Evolutionary conservation across 176 grass and related monocot genomes (phyloP), one percentile per base, ranked within the genome.

Genomic region (Leersia perrieri): DNA sequence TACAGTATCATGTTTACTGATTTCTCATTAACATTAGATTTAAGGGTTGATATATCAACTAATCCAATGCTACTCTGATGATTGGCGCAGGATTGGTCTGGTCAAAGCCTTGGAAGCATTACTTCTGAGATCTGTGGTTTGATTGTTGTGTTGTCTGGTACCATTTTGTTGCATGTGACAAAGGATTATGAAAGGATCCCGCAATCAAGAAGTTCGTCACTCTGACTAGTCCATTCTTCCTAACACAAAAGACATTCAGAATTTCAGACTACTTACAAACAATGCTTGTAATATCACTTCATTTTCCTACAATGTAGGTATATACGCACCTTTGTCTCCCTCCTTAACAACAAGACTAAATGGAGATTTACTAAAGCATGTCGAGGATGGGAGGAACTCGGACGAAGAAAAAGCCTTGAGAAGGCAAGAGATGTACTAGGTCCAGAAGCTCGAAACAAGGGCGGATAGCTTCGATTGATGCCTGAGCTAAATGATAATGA

Each of bases 71-170:
- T 38, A 41, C n/a, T 71, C 23, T 38, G 76, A 69, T 62, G 22
- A 68, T 80, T 58, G 67, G 40, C 41, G 66, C 87, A 99, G 97
- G 93, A 99, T 66, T 99, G 97, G 97, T 88, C 94, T 82, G 93
- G 87, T 74, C 93, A 96, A 91, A 84, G 76, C 75, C 57, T 80
- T 63, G 97, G 97, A 93, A 99, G 82, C 82, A 80, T 99, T 70
- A 85, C 74, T 71, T 99, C 97, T 73, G 97, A 88, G 84, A 93
- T 99, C 82, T 99, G 93, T 77, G 97, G 97, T 40, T 90, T 99
- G 89, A 77, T 96, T 31, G 91, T 99, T 6, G 93, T 99, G 45
- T 87, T 96, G 34, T 99, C 97, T 0, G 97, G 93, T 39, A 99
- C 97, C 64, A 93, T 96, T 53, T 76, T 99, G 75, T 80, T 99